Percentiles rank a stretch among this genome's conserved stretches.
Evolutionary conservation across 2,329 filamentous ascomycete species (phyloP).

Genomic region (Pseudocercospora cruenta): DNA sequence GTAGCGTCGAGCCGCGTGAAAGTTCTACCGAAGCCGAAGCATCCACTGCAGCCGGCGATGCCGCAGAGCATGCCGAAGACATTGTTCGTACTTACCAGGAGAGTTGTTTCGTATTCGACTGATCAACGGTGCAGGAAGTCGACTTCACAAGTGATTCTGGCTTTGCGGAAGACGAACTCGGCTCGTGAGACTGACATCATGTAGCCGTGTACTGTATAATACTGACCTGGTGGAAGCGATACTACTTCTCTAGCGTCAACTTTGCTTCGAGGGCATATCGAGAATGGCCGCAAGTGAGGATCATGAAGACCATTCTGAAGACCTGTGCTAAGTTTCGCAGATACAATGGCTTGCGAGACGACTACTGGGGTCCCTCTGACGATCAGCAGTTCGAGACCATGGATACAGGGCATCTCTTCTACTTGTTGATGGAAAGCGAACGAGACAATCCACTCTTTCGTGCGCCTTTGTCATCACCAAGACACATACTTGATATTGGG

Average conservation of each 20-base stretch:
- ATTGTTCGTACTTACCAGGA: neutral
- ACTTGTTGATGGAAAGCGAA: conserved; percentile 29
- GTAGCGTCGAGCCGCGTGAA: neutral
- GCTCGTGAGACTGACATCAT: conserved; percentile 9
- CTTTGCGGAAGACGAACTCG: conserved; percentile 19
- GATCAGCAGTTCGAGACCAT: conserved; percentile 28
- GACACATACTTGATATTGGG: conserved; percentile 43
- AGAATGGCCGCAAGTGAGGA: conserved; percentile 25
- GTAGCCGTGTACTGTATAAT: neutral
- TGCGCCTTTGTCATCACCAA: conserved; percentile 43
- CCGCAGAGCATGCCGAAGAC: neutral
- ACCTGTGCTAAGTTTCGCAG: neutral
- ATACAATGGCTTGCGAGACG: conserved; percentile 22
- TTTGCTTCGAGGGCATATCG: conserved; percentile 22
- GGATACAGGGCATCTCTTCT: conserved; percentile 22
- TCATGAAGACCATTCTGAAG: neutral
- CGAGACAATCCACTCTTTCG: conserved; percentile 27
- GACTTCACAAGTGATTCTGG: conserved; percentile 19
- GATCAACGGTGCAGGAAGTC: conserved; percentile 8
- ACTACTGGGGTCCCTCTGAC: conserved; percentile 26
- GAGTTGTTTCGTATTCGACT: too few relatives aligned
- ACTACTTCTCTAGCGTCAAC: conserved; percentile 22
- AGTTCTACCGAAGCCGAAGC: neutral
- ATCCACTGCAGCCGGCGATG: neutral
- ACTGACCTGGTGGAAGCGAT: conserved; percentile 11